These are phyloP conservation scores for Aspergillus bombycis DNA, from an alignment of 2,329 filamentous ascomycete species.

Conservation along the genomic window DNA sequence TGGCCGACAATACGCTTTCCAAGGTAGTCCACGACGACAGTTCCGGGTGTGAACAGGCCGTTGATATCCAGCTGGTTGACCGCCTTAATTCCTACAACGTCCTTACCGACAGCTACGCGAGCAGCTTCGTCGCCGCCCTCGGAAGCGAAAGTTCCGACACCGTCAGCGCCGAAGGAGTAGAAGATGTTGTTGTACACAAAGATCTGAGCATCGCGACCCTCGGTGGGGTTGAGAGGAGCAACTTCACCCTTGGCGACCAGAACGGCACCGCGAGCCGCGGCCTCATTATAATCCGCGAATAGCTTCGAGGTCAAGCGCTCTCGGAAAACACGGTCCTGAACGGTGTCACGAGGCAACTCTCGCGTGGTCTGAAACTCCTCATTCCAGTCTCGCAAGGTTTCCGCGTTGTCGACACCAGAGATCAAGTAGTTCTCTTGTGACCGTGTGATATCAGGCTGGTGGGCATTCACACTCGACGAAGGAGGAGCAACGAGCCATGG, in stretches of 20 bases:
- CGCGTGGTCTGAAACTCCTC: conserved; percentile 97
- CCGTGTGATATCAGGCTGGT: conserved; percentile 81
- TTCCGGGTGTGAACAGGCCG: conserved; percentile 91
- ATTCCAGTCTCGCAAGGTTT: conserved; percentile 96
- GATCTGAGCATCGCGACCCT: conserved; percentile 90
- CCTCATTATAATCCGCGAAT: conserved; percentile 97
- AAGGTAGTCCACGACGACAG: conserved; percentile 93
- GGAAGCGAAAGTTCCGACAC: conserved; percentile 93
- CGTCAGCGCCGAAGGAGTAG: conserved; percentile 97
- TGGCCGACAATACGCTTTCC: conserved; percentile 97
- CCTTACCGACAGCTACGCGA: conserved; percentile 92
- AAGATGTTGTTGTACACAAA: conserved; percentile 99
- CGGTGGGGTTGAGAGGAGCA: conserved; percentile 90
- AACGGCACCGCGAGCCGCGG: conserved; percentile 87
- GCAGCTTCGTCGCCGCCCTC: conserved; percentile 97
- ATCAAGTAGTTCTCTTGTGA: conserved; percentile 93
- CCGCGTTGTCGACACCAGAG: conserved; percentile 87
- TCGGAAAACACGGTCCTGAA: conserved; percentile 94
- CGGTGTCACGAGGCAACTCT: conserved; percentile 88
- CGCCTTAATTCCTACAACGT: conserved; percentile 88
- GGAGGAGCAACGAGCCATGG: conserved; percentile 85
- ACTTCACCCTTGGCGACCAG: conserved; percentile 92
- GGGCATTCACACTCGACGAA: conserved; percentile 64
- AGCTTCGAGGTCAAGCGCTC: conserved; percentile 93
- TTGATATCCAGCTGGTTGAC: conserved; percentile 98